phyloP scores from a whole-genome alignment of 176 grass and related monocot species.

The Oryza punctata region DNA sequence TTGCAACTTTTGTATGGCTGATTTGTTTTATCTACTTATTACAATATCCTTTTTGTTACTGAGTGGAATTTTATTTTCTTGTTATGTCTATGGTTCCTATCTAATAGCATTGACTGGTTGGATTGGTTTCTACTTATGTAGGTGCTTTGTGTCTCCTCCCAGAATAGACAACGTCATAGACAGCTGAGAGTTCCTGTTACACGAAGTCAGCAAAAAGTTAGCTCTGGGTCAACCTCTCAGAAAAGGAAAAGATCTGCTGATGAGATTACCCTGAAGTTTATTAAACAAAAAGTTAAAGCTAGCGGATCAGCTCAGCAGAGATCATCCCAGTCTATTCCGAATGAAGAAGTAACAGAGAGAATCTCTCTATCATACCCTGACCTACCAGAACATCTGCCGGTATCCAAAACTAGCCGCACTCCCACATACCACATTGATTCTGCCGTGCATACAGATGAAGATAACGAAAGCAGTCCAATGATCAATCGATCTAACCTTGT shows the following conservation, averaged over 20 bases:
- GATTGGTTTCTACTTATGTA: constrained; percentile 34
- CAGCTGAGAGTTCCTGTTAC: constrained; percentile 32
- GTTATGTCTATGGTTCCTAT: background rate
- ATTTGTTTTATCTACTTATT: too few relatives aligned
- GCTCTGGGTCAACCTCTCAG: constrained; percentile 40
- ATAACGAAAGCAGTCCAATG: background rate
- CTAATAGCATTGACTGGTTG: constrained; percentile 23
- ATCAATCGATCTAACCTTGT: background rate
- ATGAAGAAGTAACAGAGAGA: constrained; percentile 34
- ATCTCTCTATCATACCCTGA: constrained; percentile 29
- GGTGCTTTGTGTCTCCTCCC: constrained; percentile 74
- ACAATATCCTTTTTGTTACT: background rate
- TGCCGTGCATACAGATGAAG: background rate
- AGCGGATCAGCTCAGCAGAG: constrained; percentile 31
- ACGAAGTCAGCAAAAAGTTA: constrained; percentile 42
- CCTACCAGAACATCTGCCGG: constrained; percentile 1
- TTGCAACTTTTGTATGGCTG: too few relatives aligned
- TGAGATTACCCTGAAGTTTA: constrained; percentile 30
- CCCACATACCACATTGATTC: background rate
- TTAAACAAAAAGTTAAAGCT: constrained; percentile 34
- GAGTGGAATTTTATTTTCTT: background rate
- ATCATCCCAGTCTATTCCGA: constrained; percentile 15
- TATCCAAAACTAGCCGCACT: background rate
- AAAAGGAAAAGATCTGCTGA: constrained; percentile 64
- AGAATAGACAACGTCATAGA: constrained; percentile 28